Base-by-base conservation (phyloP, 495 filamentous ascomycete species). In the Daldinia caldariorum region DNA sequence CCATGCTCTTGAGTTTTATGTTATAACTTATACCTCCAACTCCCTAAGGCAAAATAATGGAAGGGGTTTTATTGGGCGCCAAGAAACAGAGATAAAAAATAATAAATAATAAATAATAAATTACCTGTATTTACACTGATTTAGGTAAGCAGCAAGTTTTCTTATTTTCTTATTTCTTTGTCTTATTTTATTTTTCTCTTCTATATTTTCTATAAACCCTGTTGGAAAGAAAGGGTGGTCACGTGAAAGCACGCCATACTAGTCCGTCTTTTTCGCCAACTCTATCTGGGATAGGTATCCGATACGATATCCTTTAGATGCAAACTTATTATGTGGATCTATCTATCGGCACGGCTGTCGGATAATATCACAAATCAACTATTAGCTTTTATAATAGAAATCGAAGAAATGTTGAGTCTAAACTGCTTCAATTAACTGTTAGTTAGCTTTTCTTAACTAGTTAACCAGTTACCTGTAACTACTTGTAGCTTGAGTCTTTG, bases 221-320 rank as follows among this genome's bases (percentile, higher is more conserved):
- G 26, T 26, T 3, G 26, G n/a, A 63, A 58, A 60, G 54, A 58
- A 64, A 61, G 39, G 20, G 20, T 37, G 34, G 60, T 76, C 74
- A 76, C 74, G 74, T 76, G 74, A 67, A 72, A 76, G 60, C 67
- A 76, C 72, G 72, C 63, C 57, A 76, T 74, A 37, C 16, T 63
- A 18, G 6, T 56, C 39, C 29, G 18, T 37, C 9, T 20, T 26
- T 20, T 47, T 18, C 16, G 18, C 43, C 16, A 47, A 47, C 43
- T 47, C 22, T 18, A 22, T 47, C 43, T 47, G 8, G 43, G 43
- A 22, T 20, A 20, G 43, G 12, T 20, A 20, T 47, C 20, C 20
- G 43, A 47, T 47, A 12, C 43, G 43, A 47, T 47, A 47, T 47
- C 43, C 43, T 47, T 47, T 35, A 35, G 34, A 7, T 35, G 34